Percentiles rank a stretch among this genome's conserved stretches.
Evolutionary conservation across 306 rosid genomes (phyloP).

Genomic region (Heteromeles arbutifolia): DNA sequence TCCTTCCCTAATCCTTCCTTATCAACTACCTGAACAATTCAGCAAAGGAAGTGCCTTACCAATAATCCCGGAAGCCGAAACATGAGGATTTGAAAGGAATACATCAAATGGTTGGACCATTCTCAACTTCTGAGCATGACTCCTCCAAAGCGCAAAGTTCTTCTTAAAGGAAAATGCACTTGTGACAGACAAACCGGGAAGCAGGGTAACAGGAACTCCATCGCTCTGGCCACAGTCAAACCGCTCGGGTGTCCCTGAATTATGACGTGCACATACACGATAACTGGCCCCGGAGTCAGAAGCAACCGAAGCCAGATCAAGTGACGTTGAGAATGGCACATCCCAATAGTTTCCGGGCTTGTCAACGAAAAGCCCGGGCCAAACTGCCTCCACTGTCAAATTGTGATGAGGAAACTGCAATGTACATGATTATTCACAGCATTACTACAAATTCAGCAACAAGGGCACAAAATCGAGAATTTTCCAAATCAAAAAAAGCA

Average conservation of each 20-base stretch:
- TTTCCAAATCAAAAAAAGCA: constrained; percentile 1
- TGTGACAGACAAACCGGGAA: constrained; percentile 72
- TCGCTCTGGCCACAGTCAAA: constrained; percentile 27
- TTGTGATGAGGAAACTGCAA: constrained; percentile 76
- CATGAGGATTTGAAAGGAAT: constrained; percentile 66
- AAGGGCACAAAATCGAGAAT: not conserved
- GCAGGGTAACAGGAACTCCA: constrained; percentile 44
- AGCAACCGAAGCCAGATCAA: constrained; percentile 68
- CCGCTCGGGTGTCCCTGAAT: constrained; percentile 48
- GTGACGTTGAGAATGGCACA: constrained; percentile 65
- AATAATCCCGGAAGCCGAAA: constrained; percentile 65
- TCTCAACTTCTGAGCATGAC: constrained; percentile 53
- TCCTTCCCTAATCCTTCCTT: not conserved
- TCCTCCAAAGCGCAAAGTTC: constrained; percentile 64
- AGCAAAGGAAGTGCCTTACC: constrained; percentile 35
- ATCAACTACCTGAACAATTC: not conserved
- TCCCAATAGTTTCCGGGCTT: constrained; percentile 79
- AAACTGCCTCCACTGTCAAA: constrained; percentile 67
- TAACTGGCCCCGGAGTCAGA: constrained; percentile 53
- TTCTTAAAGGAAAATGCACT: constrained; percentile 59
- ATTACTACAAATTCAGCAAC: not conserved
- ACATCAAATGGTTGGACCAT: constrained; percentile 69
- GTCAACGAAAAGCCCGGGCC: constrained; percentile 79
- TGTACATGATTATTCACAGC: not conserved
- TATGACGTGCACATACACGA: constrained; percentile 59